Conservation (phyloP, 2,329 filamentous ascomycete genomes). For the Claviceps arundinis region DNA sequence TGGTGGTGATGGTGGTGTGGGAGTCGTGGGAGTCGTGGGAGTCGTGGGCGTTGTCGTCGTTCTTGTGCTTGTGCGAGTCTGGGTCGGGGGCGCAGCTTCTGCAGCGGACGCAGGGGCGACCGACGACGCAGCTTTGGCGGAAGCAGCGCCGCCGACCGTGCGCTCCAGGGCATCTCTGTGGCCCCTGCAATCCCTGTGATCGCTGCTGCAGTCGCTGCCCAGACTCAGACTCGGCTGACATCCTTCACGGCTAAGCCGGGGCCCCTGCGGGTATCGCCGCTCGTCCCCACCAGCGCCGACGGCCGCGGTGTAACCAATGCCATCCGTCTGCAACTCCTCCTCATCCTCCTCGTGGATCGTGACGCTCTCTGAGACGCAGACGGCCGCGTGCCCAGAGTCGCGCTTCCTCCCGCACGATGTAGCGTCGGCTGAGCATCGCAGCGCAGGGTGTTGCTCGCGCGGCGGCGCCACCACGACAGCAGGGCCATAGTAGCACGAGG, state of each 20-base stretch:
- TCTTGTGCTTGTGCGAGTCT: neutral
- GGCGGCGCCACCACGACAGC: constrained; percentile 25
- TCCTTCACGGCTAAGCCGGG: too few relatives aligned
- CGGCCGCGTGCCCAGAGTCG: constrained; percentile 40
- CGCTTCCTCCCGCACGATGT: constrained; percentile 32
- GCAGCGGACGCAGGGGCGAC: neutral
- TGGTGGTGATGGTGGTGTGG: neutral
- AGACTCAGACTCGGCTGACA: too few relatives aligned
- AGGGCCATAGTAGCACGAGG: constrained; percentile 13
- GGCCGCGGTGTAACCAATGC: too few relatives aligned
- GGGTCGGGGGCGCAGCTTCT: neutral
- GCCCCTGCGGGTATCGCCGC: too few relatives aligned
- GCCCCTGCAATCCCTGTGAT: too few relatives aligned
- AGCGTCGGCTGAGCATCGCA: constrained; percentile 24
- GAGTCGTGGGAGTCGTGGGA: neutral
- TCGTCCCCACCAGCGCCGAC: too few relatives aligned
- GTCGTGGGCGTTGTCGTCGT: neutral
- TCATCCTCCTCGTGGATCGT: constrained; percentile 10
- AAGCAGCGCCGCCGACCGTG: neutral
- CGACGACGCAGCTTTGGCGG: constrained; percentile 6
- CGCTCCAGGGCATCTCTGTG: too few relatives aligned
- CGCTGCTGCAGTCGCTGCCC: too few relatives aligned
- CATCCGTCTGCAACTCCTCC: neutral
- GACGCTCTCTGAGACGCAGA: constrained; percentile 17
- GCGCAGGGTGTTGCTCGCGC: constrained; percentile 39